Evolutionary conservation across 192 early-diverging fungal genomes (phyloP), one percentile per base, ranked within the genome.

Genomic region (Gonapodya prolifera): DNA sequence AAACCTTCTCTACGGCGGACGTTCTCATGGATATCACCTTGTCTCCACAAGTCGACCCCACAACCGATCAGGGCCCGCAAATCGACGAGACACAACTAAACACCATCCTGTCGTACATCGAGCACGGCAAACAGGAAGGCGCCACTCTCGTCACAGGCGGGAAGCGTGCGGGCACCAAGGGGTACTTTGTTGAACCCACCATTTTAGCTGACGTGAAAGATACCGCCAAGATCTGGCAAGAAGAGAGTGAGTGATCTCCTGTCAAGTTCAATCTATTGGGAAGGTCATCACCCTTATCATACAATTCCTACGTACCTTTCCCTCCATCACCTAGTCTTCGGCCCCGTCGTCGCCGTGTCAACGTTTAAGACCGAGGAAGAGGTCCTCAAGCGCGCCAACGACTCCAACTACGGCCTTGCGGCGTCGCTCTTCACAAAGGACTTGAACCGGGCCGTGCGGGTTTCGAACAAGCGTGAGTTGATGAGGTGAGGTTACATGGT

Each of bases 401-500:
- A 76, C 69, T 82, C 78, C 36, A 80, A 81, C 31, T 90, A 83
- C 80, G 86, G 86, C 0, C 79, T 90, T 35, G 86, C 84, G 0
- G 81, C 85, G n/a, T 83, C 84, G 17, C 83, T 90, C n/a, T 87
- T 91, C 84, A 93, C 93, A 31, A 75, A 86, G 69, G 85, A 93
- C 82, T 73, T 84, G 36, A 77, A 84, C 31, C 83, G 86, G 35
- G 86, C 87, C 8, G 80, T 86, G 70, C 84, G 89, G 0, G 87
- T 93, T 0, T 86, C 88, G 18, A 81, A 82, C n/a, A 76, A 82
- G 79, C 77, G n/a, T n/a, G n/a, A n/a, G n/a, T n/a, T n/a, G n/a
- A n/a, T n/a, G n/a, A n/a, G n/a, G n/a, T n/a, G n/a, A n/a, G n/a
- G n/a, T n/a, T n/a, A n/a, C n/a, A n/a, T n/a, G n/a, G n/a, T n/a